These are phyloP conservation scores for Tulasnella sp. DNA, from an alignment of 768 basidiomycete species.

Conservation along the genomic window DNA sequence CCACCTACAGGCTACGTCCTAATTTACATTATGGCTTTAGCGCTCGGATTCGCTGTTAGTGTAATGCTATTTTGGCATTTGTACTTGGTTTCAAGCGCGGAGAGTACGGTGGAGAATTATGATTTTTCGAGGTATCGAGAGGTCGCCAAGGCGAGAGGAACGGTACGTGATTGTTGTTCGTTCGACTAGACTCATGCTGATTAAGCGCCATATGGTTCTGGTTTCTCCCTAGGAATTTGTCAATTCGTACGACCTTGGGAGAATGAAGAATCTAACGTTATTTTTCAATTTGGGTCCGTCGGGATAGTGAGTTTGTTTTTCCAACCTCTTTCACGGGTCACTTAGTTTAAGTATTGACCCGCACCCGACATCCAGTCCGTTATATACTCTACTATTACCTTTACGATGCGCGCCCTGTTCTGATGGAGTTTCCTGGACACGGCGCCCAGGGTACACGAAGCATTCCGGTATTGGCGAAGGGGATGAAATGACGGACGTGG, in stretches of 20 bases:
- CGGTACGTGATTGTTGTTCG: constrained; percentile 38
- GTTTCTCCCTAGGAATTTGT: constrained; percentile 79
- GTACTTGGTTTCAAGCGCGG: constrained; percentile 60
- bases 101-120: constrained; percentile 85
- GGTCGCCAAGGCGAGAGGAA: constrained; percentile 57
- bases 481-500: constrained; percentile 82
- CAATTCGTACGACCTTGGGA: constrained; percentile 84
- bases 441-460: constrained; percentile 52
- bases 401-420: constrained; percentile 71
- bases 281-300: constrained; percentile 81
- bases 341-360: background rate
- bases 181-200: background rate
- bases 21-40: constrained; percentile 63
- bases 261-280: constrained; percentile 58
- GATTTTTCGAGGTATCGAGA: constrained; percentile 74
- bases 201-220: constrained; percentile 50
- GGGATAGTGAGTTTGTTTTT: constrained; percentile 64
- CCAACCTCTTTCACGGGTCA: background rate
- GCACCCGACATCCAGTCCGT: constrained; percentile 42
- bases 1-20: constrained; percentile 66
- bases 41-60: constrained; percentile 66
- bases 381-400: constrained; percentile 74
- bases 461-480: constrained; percentile 59
- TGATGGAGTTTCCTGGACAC: constrained; percentile 76
- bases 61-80: constrained; percentile 69